Conservation (phyloP, 371 early-diverging fungal species). For the Blakeslea trispora region DNA sequence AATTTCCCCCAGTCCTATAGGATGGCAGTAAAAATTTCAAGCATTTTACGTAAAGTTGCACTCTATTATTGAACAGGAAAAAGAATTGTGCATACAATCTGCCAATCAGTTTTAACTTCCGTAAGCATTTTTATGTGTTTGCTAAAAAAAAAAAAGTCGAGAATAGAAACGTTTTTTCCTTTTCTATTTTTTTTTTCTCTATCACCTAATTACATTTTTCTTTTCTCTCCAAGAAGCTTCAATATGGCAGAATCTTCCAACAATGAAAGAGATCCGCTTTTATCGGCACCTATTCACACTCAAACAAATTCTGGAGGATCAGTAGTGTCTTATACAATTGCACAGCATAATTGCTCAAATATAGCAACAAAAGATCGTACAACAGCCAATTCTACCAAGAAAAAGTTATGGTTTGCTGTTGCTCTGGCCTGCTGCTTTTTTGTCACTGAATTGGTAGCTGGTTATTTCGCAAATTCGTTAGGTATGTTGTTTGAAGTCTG, state of each 20-base stretch:
- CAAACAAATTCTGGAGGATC: slow-evolving; percentile 19
- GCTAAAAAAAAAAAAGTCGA: no score
- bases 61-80: no score
- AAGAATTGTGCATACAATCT: no score
- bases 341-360: slow-evolving; percentile 37
- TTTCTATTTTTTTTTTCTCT: no score
- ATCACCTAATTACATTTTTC: no score
- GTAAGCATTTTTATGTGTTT: no score
- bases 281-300: slow-evolving; percentile 5
- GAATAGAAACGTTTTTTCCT: no score
- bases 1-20: no score
- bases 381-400: slow-evolving; percentile 32
- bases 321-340: slow-evolving; percentile 27
- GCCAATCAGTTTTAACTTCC: no score
- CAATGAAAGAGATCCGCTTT: slow-evolving; percentile 20
- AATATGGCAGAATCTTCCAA: background rate
- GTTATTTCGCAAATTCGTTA: slow-evolving; percentile 64
- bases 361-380: slow-evolving; percentile 28
- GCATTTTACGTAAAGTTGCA: no score
- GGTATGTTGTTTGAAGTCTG: no score
- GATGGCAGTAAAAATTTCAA: no score
- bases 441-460: slow-evolving; percentile 69
- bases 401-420: slow-evolving; percentile 55
- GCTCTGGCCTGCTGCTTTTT: slow-evolving; percentile 67
- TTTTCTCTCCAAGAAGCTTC: background rate